phyloP scores from a whole-genome alignment of 2,329 filamentous ascomycete genomes.

The Ascosphaera aggregata region DNA sequence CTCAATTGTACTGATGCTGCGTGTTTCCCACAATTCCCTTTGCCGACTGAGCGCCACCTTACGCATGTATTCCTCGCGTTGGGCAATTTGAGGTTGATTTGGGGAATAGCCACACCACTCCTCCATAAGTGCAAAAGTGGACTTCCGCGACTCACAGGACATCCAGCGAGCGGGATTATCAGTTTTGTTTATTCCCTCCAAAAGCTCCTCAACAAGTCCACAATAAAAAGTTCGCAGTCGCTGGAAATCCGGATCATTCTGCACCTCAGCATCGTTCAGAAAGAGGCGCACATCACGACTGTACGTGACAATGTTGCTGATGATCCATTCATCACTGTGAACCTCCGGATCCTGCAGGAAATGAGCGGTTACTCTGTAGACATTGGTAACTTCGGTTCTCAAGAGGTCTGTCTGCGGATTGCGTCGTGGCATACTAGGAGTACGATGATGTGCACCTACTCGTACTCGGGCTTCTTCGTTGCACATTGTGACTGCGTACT shows the following conservation, averaged over 20 bases:
- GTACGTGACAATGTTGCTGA: constrained; percentile 72
- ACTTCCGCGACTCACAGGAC: constrained; percentile 90
- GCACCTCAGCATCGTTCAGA: constrained; percentile 80
- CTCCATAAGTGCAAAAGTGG: constrained; percentile 90
- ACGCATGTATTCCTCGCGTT: constrained; percentile 68
- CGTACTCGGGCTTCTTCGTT: constrained; percentile 72
- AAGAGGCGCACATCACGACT: constrained; percentile 86
- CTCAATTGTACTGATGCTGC: constrained; percentile 69
- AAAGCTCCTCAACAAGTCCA: constrained; percentile 76
- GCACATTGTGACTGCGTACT: constrained; percentile 64
- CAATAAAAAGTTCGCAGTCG: constrained; percentile 84
- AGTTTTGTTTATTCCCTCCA: constrained; percentile 70
- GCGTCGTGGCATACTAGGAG: constrained; percentile 55
- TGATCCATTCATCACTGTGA: constrained; percentile 69
- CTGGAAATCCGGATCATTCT: constrained; percentile 86
- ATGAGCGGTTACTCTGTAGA: constrained; percentile 82
- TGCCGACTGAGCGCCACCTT: constrained; percentile 66
- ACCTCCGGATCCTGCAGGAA: constrained; percentile 61
- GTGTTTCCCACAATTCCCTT: constrained; percentile 44
- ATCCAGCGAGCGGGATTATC: constrained; percentile 81
- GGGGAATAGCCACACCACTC: constrained; percentile 98
- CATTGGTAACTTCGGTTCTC: constrained; percentile 83
- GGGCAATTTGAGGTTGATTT: constrained; percentile 60
- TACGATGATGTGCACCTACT: constrained; percentile 53
- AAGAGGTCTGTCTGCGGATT: constrained; percentile 69